Base-by-base conservation (phyloP, 108 stramenopile genomes). In the Asterionellopsis glacialis region DNA sequence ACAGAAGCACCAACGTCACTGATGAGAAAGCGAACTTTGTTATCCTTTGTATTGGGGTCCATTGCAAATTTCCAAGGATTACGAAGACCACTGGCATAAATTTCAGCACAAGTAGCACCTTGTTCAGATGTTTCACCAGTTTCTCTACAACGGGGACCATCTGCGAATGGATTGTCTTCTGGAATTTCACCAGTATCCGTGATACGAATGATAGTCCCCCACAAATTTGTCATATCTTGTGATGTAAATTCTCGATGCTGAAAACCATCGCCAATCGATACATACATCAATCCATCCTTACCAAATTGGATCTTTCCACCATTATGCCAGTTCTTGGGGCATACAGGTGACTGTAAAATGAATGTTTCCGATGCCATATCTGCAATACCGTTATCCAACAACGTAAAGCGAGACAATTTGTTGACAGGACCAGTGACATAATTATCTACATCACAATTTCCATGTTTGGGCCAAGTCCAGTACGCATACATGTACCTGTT, bases 221-320 rank as follows among this genome's bases (percentile, higher is more conserved):
- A 49, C 0, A 51, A 16, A 27, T 55, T 62, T 15, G 42, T 18
- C 9, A 41, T 15, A 25, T 56, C 10, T 25, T 58, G 42, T 0
- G 57, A 27, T 15, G 22, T 22, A 54, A 4, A n/a, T n/a, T 15
- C 24, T 22, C 11, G 1, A n/a, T 22, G 52, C n/a, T 5, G 15
- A n/a, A 55, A 61, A 18, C 68, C 68, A 55, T 69, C 60, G 3
- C 68, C 68, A 55, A 63, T 48, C 14, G 66, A 55, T 9, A 68
- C 59, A 39, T 67, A 73, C 41, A 73, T 40, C 19, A 56, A 51
- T 18, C 72, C 72, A 56, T 73, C 72, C 9, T 67, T 73, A 23
- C 72, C 72, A 48, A 67, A 67, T 33, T 33, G 27, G 25, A 73
- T 67, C 49, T 67, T 48, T 33, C 65, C 66, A 22, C 39, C 65